A percentile compares a stretch with the other conserved stretches of the same genome.
These are phyloP conservation scores for Cucurbita maxima DNA, from an alignment of 306 rosid genomes.

Conservation along the genomic window DNA sequence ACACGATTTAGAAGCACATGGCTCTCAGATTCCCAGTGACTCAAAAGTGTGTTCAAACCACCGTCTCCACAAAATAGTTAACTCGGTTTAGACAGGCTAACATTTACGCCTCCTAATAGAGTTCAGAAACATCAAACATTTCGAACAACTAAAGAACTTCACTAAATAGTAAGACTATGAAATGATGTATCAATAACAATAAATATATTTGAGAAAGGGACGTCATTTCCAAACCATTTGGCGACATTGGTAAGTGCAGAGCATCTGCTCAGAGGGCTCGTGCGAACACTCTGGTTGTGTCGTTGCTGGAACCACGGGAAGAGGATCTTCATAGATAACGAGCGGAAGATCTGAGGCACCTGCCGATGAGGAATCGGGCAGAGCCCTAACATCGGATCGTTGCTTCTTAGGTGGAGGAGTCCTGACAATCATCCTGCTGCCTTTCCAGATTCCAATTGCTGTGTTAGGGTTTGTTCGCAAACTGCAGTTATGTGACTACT, in stretches of 20 bases:
- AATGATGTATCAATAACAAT: not conserved
- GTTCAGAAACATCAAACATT: not conserved
- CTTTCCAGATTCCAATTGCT: not conserved
- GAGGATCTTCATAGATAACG: constrained; percentile 64
- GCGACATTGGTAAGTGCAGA: constrained; percentile 92
- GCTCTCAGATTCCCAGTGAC: not conserved
- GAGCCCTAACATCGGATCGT: constrained; percentile 25
- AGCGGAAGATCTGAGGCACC: constrained; percentile 25
- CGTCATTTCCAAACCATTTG: constrained; percentile 49
- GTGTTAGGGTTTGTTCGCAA: not conserved
- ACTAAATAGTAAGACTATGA: not conserved
- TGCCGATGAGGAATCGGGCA: constrained; percentile 7
- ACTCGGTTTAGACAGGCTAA: not conserved
- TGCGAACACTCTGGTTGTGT: constrained; percentile 10
- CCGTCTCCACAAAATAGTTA: not conserved
- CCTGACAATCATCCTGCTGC: constrained; percentile 45
- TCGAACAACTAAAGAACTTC: not conserved
- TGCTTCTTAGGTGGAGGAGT: constrained; percentile 72
- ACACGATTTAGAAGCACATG: too few species aligned
- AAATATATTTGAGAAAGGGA: not conserved
- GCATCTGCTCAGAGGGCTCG: constrained; percentile 23
- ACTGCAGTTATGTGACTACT: not conserved
- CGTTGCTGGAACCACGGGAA: constrained; percentile 12
- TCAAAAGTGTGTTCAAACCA: not conserved
- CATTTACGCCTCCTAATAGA: not conserved